phyloP scores from a whole-genome alignment of 352 stramenopile species.

The Peronospora farinosa region DNA sequence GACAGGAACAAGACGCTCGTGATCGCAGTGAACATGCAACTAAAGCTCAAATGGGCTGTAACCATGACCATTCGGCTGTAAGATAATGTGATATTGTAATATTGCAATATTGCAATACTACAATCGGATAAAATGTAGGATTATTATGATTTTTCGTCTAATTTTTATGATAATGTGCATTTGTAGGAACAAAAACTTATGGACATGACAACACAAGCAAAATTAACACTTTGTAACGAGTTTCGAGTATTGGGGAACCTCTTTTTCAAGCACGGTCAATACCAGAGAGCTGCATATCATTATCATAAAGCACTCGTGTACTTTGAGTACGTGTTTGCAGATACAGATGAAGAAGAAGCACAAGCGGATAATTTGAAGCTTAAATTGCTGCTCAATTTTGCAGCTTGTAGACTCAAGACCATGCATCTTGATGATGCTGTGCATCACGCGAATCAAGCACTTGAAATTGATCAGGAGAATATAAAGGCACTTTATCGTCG shows the following conservation, averaged over 20 bases:
- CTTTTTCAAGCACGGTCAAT: constrained; percentile 78
- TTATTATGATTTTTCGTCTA: no score
- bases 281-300: constrained; percentile 69
- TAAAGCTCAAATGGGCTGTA: constrained; percentile 52
- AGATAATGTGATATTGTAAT: constrained; percentile 4
- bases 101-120: not conserved
- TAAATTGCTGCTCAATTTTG: constrained; percentile 69
- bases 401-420: constrained; percentile 65
- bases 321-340: constrained; percentile 84
- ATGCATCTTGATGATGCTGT: constrained; percentile 67
- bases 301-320: constrained; percentile 82
- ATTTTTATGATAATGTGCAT: not conserved
- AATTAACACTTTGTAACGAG: constrained; percentile 57
- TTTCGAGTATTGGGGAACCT: constrained; percentile 62
- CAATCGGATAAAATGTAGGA: no score
- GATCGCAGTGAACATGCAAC: constrained; percentile 53
- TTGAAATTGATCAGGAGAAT: constrained; percentile 45
- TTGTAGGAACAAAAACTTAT: constrained; percentile 74
- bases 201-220: constrained; percentile 70
- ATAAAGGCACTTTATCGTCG: constrained; percentile 68
- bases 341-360: constrained; percentile 48
- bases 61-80: constrained; percentile 80
- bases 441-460: constrained; percentile 49
- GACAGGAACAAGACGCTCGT: constrained; percentile 51
- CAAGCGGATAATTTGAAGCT: constrained; percentile 48